A percentile compares a stretch with the other conserved stretches of the same genome.
phyloP scores from a whole-genome alignment of 202 grass and related monocot genomes.

The Zoysia matrella region DNA sequence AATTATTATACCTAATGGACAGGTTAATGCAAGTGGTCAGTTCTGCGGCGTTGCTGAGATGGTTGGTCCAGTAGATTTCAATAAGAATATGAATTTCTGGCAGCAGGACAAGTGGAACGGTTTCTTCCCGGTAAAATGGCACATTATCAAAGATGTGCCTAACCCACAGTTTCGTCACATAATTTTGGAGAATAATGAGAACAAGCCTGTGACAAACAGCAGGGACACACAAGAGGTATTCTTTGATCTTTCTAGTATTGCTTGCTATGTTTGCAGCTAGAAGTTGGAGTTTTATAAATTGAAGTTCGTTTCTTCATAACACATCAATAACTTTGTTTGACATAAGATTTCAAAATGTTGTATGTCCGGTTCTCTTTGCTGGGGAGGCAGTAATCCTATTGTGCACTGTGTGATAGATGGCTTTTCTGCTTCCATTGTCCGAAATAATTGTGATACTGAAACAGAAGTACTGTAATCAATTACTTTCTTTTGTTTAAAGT shows the following conservation, averaged over 20 bases:
- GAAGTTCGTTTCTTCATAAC: not conserved
- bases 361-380: not conserved
- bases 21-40: conserved; percentile 97
- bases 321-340: conserved; percentile 23
- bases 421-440: conserved; percentile 24
- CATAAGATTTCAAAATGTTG: conserved; percentile 16
- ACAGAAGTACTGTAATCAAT: conserved; percentile 4
- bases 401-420: not conserved
- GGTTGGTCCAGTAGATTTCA: conserved; percentile 84
- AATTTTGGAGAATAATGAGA: conserved; percentile 98
- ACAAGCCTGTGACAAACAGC: conserved; percentile 92
- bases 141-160: conserved; percentile 93
- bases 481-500: not conserved
- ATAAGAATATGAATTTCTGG: conserved; percentile 91
- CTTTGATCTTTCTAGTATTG: conserved; percentile 33
- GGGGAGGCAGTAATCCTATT: conserved; percentile 22
- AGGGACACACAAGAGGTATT: conserved; percentile 94
- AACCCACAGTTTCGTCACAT: conserved; percentile 95
- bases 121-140: conserved; percentile 91
- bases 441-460: not conserved
- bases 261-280: conserved; percentile 3
- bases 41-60: conserved; percentile 97
- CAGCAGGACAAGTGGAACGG: conserved; percentile 99
- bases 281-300: not conserved
- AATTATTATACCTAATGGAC: conserved; percentile 20